Conservation (phyloP, 371 early-diverging fungal species). For the Actinomucor elegans region DNA sequence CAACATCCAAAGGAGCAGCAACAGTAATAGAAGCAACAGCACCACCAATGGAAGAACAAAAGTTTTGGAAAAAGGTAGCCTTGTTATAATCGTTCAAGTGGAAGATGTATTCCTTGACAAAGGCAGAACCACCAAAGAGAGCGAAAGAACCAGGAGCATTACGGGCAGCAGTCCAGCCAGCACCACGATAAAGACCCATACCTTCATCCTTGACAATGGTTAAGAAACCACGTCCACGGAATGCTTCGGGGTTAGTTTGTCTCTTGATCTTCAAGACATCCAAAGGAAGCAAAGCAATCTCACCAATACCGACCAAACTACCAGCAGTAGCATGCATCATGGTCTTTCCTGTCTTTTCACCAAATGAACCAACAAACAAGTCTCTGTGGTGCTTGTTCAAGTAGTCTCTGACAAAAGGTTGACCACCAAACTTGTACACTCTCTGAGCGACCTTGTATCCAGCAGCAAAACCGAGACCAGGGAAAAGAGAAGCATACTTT, state of each 20-base stretch:
- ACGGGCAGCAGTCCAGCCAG: constrained; percentile 97
- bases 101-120: constrained; percentile 93
- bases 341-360: constrained; percentile 92
- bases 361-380: constrained; percentile 79
- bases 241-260: constrained; percentile 92
- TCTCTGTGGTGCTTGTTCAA: constrained; percentile 78
- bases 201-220: constrained; percentile 88
- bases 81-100: constrained; percentile 83
- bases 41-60: constrained; percentile 93
- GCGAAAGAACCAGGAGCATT: constrained; percentile 98
- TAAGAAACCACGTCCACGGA: constrained; percentile 84
- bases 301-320: constrained; percentile 95
- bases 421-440: constrained; percentile 98
- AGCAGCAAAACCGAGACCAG: constrained; percentile 96
- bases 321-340: constrained; percentile 98
- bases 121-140: constrained; percentile 92
- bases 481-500: constrained; percentile 93
- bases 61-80: constrained; percentile 98
- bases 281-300: constrained; percentile 92
- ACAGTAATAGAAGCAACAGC: constrained; percentile 94
- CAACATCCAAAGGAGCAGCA: constrained; percentile 95
- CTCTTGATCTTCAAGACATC: constrained; percentile 97
- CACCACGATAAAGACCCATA: constrained; percentile 92
- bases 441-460: constrained; percentile 95
- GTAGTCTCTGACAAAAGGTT: constrained; percentile 94